Base-by-base conservation (phyloP, 305 asterid genomes). In the Solanum aculeatissimum region DNA sequence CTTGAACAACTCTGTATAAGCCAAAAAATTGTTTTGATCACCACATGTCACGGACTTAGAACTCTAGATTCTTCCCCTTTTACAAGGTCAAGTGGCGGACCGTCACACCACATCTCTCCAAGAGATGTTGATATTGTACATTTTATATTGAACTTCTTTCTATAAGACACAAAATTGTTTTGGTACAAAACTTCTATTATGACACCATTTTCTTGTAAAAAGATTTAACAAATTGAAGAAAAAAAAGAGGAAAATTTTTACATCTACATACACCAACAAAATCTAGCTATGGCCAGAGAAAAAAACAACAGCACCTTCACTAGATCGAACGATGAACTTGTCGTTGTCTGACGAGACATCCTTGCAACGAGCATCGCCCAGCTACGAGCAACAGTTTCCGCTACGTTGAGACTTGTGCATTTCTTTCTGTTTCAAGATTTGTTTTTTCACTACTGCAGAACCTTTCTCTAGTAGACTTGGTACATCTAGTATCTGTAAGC, bases 381-480 rank as follows among this genome's bases (percentile, higher is more conserved):
- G 43, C 43, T 8, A 21, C 1, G 23, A 87, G 85, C 98, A 95
- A 87, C 98, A 95, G 8, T 74, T 91, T 16, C 60, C 83, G 2
- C 69, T 78, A 47, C 65, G 86, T 29, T 79, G 84, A 14, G 77
- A 87, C 60, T 84, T 82, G 25, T 25, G 79, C 65, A 80, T 58
- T 86, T 92, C 91, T 84, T 90, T 89, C 84, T 91, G 92, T 88
- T 88, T 94, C 71, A 91, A 83, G 58, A 93, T 89, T 85, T 90
- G 98, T 88, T 93, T 95, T 92, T 90, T 95, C 83, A 91, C 93
- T 0, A 93, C 95, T 53, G 86, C 84, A 11, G 98, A 95, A 63
- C 98, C 98, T 87, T 95, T 92, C 89, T 94, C 98, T 83, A 92
- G 80, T 80, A 95, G 88, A 83, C 94, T 92, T 62, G 98, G 98